Conservation (phyloP, 108 stramenopile genomes). For the Fragilaria radians region DNA sequence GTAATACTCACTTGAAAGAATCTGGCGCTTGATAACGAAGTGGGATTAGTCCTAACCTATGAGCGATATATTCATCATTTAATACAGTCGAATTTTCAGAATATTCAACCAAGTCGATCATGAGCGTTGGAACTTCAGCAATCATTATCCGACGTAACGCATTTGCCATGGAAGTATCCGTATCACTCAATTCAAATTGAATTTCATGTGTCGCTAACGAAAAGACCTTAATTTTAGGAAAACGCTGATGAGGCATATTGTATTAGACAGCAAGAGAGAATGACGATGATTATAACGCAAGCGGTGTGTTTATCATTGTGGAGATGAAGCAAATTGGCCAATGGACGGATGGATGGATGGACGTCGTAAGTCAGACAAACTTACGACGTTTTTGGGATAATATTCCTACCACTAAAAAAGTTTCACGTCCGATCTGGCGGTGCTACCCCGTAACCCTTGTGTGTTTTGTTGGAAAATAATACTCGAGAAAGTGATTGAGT, state of each 20-base stretch:
- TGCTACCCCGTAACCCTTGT: no score
- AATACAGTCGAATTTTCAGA: constrained; percentile 88
- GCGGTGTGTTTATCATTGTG: no score
- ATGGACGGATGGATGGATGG: no score
- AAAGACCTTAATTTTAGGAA: constrained; percentile 77
- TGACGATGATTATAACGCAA: no score
- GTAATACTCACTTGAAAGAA: constrained; percentile 49
- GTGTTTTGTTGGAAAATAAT: no score
- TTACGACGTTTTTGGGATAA: no score
- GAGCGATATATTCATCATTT: constrained; percentile 97
- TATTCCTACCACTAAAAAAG: no score
- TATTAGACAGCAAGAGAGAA: no score
- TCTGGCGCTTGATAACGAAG: constrained; percentile 68
- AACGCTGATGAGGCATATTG: constrained; percentile 83
- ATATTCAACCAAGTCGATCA: constrained; percentile 95
- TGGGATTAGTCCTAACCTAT: constrained; percentile 94
- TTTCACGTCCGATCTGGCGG: no score
- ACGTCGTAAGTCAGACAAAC: no score
- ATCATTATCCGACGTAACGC: constrained; percentile 94
- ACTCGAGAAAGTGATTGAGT: no score
- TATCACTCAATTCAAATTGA: constrained; percentile 87
- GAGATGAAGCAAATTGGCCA: no score
- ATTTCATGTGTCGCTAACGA: constrained; percentile 73
- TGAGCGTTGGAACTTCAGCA: constrained; percentile 93
- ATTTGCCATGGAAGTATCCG: constrained; percentile 95